These are phyloP conservation scores for Trichocladium uniseriatum DNA, from an alignment of 495 filamentous ascomycete genomes.

Conservation along the genomic window DNA sequence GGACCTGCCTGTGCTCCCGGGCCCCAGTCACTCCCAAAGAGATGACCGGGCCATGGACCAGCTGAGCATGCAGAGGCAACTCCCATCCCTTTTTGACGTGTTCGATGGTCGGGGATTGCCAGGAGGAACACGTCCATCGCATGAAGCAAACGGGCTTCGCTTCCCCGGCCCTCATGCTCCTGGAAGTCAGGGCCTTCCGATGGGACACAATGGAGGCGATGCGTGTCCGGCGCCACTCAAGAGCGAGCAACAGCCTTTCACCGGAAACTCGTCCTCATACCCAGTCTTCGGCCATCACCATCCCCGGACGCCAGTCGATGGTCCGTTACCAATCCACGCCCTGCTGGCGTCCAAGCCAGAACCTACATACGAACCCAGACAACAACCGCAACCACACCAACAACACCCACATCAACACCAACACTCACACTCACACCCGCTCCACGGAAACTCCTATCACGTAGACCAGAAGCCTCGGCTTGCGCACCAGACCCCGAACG, in stretches of 20 bases:
- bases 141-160: constrained; percentile 16
- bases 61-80: constrained; percentile 12
- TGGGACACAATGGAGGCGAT: constrained; percentile 9
- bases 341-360: constrained; percentile 33
- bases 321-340: constrained; percentile 38
- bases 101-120: constrained; percentile 20
- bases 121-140: constrained; percentile 1
- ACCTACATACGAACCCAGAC: constrained; percentile 13
- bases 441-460: constrained; percentile 1
- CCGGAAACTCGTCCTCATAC: constrained; percentile 27
- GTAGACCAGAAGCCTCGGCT: constrained; percentile 9
- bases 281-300: constrained; percentile 18
- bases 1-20: constrained; percentile 4
- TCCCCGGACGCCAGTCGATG: constrained; percentile 36
- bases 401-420: not conserved
- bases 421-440: not conserved
- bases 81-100: constrained; percentile 30
- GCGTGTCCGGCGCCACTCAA: constrained; percentile 23
- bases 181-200: constrained; percentile 14
- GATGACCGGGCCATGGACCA: constrained; percentile 20
- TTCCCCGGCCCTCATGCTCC: constrained; percentile 6
- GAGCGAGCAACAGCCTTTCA: constrained; percentile 26
- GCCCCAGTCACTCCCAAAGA: constrained; percentile 13
- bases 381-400: constrained; percentile 8
- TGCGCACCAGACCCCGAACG: constrained; percentile 7